Percentiles rank a stretch among this genome's conserved stretches.
These are phyloP conservation scores for Tetradesmus lagerheimii DNA, from an alignment of 139 green algal genomes.

Conservation along the genomic window DNA sequence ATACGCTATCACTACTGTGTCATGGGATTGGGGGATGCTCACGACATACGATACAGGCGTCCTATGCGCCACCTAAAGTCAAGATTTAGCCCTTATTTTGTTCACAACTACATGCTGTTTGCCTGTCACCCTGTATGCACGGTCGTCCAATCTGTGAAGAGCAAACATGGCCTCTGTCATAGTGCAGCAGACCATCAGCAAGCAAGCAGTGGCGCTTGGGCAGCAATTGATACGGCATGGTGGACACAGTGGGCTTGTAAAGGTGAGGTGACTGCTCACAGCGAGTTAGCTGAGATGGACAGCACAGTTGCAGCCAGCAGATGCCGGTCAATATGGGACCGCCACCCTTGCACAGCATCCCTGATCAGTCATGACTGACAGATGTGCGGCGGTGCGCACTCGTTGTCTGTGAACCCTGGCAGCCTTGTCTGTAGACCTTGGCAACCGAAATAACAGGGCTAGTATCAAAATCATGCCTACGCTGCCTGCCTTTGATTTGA, in stretches of 20 bases:
- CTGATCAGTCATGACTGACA: neutral
- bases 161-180: neutral
- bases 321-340: neutral
- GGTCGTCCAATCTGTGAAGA: neutral
- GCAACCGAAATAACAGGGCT: too few relatives aligned
- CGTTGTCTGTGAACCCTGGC: neutral
- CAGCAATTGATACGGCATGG: constrained; percentile 21
- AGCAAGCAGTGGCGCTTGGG: neutral
- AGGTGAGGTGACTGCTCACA: neutral
- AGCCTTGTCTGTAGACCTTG: too few relatives aligned
- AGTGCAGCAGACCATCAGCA: neutral
- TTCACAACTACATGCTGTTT: neutral
- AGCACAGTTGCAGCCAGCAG: neutral
- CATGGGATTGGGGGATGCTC: too few relatives aligned
- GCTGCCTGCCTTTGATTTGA: too few relatives aligned
- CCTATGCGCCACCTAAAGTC: too few relatives aligned
- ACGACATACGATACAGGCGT: too few relatives aligned
- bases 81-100: too few relatives aligned
- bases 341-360: neutral
- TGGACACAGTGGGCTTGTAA: neutral
- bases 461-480: too few relatives aligned
- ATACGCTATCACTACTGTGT: too few relatives aligned
- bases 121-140: neutral
- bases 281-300: neutral
- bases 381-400: neutral